phyloP scores from a whole-genome alignment of 2,329 filamentous ascomycete species.

The Neocatenulostroma microsporum region DNA sequence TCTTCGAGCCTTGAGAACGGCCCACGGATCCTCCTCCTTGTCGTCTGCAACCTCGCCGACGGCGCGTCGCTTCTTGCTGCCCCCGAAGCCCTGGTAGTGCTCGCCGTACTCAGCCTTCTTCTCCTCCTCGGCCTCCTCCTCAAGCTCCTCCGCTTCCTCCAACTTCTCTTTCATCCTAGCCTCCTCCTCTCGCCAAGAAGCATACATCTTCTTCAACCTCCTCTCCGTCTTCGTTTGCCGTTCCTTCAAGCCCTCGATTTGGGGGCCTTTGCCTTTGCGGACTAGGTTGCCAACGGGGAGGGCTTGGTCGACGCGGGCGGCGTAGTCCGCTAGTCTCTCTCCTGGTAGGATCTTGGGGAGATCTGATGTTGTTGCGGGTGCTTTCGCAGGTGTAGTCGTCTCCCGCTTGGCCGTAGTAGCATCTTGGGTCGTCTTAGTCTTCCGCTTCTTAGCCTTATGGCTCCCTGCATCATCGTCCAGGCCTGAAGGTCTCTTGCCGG shows the following conservation, averaged over 20 bases:
- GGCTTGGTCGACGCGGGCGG: conserved; percentile 72
- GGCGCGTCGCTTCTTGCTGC: conserved; percentile 35
- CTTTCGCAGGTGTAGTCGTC: conserved; percentile 7
- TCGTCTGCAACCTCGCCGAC: conserved; percentile 24
- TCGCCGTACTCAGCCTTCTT: conserved; percentile 57
- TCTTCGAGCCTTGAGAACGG: conserved; percentile 59
- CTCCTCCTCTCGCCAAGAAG: conserved; percentile 64
- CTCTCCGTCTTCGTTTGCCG: conserved; percentile 75
- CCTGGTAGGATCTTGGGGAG: conserved; percentile 69
- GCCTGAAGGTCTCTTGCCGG: conserved; percentile 52
- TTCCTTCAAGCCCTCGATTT: conserved; percentile 58
- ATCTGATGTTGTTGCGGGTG: conserved; percentile 21
- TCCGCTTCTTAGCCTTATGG: conserved; percentile 33
- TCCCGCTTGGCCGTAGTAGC: conserved; percentile 1
- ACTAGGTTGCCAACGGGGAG: conserved; percentile 65
- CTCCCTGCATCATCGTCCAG: conserved; percentile 58
- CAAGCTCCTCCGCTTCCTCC: conserved; percentile 60
- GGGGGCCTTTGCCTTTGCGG: conserved; percentile 54
- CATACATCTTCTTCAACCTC: conserved; percentile 57
- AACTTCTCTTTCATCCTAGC: conserved; percentile 70
- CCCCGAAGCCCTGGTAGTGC: conserved; percentile 39
- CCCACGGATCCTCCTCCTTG: conserved; percentile 67
- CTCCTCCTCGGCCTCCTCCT: conserved; percentile 54
- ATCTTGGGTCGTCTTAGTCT: conserved; percentile 11
- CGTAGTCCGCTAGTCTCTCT: conserved; percentile 75